Conservation (phyloP, 345 rosid genomes). For the Schrenkiella parvula region DNA sequence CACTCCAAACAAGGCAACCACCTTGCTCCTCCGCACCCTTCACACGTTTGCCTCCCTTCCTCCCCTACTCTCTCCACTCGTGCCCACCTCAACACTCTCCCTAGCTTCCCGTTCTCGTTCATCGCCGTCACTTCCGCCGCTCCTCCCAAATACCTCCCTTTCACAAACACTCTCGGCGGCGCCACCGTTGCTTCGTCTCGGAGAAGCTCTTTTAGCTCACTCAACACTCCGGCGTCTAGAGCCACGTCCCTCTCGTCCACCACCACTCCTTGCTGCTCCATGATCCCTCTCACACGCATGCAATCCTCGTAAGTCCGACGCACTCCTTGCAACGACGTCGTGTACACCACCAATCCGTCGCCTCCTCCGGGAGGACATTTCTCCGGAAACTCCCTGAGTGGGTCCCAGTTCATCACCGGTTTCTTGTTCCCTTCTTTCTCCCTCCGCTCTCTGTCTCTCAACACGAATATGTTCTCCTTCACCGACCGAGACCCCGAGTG, state of each 20-base stretch:
- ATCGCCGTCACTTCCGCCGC: conserved; percentile 60
- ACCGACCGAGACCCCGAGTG: conserved; percentile 41
- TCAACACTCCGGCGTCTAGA: conserved; percentile 61
- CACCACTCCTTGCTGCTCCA: conserved; percentile 63
- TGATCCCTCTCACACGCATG: conserved; percentile 39
- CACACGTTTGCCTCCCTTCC: conserved; percentile 67
- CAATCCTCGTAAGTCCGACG: conserved; percentile 79
- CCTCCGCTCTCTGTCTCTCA: conserved; percentile 56
- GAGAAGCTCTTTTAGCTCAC: conserved; percentile 53
- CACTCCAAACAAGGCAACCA: conserved; percentile 86
- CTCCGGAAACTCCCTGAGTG: conserved; percentile 66
- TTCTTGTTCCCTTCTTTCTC: conserved; percentile 66
- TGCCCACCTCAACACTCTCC: conserved; percentile 59
- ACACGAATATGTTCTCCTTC: conserved; percentile 65
- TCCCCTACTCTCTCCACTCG: conserved; percentile 57
- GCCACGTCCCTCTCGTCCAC: conserved; percentile 90
- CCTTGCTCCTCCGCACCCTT: conserved; percentile 85
- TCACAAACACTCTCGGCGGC: conserved; percentile 76
- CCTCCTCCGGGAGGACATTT: conserved; percentile 75
- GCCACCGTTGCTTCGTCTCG: conserved; percentile 44
- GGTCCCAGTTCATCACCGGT: conserved; percentile 51
- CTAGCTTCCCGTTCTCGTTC: conserved; percentile 66
- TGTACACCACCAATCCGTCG: conserved; percentile 63
- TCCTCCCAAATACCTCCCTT: conserved; percentile 84
- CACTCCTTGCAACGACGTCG: conserved; percentile 88